Evolutionary conservation across 2,329 filamentous ascomycete genomes (phyloP), one percentile per base, ranked within the genome.

Genomic region (Colletotrichum chrysophilum): DNA sequence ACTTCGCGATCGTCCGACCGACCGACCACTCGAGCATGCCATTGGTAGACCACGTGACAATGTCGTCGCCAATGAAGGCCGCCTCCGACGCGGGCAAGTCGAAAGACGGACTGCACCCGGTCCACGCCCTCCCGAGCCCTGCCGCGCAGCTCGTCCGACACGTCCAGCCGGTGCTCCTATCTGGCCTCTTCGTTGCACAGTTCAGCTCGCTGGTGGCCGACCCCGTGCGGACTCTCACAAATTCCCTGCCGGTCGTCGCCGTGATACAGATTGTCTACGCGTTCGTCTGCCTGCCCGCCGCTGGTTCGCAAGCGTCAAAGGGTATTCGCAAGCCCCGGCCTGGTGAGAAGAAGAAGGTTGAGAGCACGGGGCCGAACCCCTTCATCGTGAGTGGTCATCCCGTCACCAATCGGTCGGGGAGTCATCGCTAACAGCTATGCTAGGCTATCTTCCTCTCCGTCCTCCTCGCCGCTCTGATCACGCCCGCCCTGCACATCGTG

Each of bases 151-250:
- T 89, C 26, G 90, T 94, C 81, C 91, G 93, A 14, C 89, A 95
- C 80, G 83, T 92, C 24, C 94, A 97, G 79, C 93, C 94, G 0
- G 84, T 89, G 30, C 84, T 95, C 13, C 88, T 97, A 34, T 88
- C 95, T 34, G 89, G 89, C 12, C 84, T 94, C 43, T 93, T 94
- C 81, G 88, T 89, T 61, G 81, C 91, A 77, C 90, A 90, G 52
- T 96, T 97, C 84, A 82, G 86, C 43, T 85, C 89, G 21, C 88
- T 98, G 30, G 94, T 97, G 32, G 87, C 88, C 18, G 91, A 96
- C 78, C 95, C 96, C 1, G 89, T 93, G 4, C 84, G 89, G 18
- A 90, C 93, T 8, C 89, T 98, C 48, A 83, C 90, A 16, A 88
- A 82, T 34, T 87, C 92, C 3, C 85, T 96, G 4, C 89, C 93